These are phyloP conservation scores for Trichophyton schoenleinii DNA, from an alignment of 2,329 filamentous ascomycete species.

Conservation along the genomic window DNA sequence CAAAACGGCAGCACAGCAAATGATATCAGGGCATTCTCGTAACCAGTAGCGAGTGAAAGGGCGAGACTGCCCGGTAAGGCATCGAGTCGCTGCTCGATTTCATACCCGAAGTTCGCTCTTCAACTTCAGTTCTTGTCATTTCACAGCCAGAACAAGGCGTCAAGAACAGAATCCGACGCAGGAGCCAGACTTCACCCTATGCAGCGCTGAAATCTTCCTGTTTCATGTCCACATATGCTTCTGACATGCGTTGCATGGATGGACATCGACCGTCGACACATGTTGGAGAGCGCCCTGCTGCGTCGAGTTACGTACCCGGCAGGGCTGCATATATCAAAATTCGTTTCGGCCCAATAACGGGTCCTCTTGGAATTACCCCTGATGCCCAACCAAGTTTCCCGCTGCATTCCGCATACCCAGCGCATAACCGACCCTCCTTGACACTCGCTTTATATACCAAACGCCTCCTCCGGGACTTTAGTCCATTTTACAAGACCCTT, in stretches of 20 bases:
- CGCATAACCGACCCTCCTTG: not conserved
- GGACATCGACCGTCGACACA: not conserved
- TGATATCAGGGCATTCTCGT: not conserved
- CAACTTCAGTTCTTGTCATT: not conserved
- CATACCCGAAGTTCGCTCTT: not conserved
- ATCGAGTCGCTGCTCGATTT: not conserved
- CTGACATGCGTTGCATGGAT: not conserved
- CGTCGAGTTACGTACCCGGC: slow-evolving; percentile 1
- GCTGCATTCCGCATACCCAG: not conserved
- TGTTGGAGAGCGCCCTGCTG: not conserved
- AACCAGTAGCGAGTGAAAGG: not conserved
- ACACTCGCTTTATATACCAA: not conserved
- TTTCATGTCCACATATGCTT: not conserved
- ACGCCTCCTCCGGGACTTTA: not conserved
- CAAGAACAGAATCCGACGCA: not conserved
- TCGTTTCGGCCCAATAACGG: slow-evolving; percentile 1
- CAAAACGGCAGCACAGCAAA: not conserved
- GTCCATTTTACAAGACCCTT: not conserved
- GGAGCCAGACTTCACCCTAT: not conserved
- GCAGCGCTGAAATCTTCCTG: not conserved
- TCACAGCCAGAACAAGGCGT: not conserved
- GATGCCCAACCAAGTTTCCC: slow-evolving; percentile 1
- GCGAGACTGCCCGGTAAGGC: not conserved
- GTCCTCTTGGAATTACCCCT: not conserved
- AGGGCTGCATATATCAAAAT: slow-evolving; percentile 3